Percentiles rank a stretch among this genome's conserved stretches.
Evolutionary conservation across 768 basidiomycete species (phyloP).

Genomic region (Jaapia argillacea): DNA sequence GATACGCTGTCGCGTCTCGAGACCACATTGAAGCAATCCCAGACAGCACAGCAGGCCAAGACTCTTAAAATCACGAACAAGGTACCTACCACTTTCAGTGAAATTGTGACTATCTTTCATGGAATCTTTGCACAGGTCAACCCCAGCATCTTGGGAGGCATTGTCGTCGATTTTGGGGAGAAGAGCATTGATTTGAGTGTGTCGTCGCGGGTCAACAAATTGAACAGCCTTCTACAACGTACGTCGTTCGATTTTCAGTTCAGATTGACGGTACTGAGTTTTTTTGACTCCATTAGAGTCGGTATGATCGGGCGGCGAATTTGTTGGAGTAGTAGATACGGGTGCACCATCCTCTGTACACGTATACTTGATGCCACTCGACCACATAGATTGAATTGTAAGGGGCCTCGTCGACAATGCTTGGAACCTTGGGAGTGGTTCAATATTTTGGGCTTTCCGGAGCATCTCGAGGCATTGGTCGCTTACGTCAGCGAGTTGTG

Average conservation of each 20-base stretch:
- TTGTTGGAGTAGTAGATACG: too few species aligned
- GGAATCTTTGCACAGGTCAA: slow-evolving; percentile 58
- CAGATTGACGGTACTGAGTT: too few species aligned
- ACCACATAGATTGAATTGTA: too few species aligned
- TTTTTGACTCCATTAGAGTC: too few species aligned
- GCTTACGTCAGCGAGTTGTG: too few species aligned
- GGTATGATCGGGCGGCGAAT: too few species aligned
- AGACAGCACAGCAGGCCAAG: slow-evolving; percentile 82
- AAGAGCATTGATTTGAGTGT: slow-evolving; percentile 97
- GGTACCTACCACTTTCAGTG: slow-evolving; percentile 30
- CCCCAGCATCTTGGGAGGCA: slow-evolving; percentile 81
- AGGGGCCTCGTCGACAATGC: too few species aligned
- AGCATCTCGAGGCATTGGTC: too few species aligned
- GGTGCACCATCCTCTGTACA: too few species aligned
- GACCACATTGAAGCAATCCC: slow-evolving; percentile 74
- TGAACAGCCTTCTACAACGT: slow-evolving; percentile 85
- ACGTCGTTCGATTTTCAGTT: slow-evolving; percentile 20
- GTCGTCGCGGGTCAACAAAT: slow-evolving; percentile 86
- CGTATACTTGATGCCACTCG: too few species aligned
- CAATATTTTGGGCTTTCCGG: too few species aligned
- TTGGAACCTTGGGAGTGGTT: too few species aligned
- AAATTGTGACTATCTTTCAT: neutral
- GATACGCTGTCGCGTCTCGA: slow-evolving; percentile 74
- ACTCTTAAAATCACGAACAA: slow-evolving; percentile 86
- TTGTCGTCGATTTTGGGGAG: slow-evolving; percentile 96